Percentiles rank a stretch among this genome's conserved stretches.
Conservation (phyloP, 1,284 basidiomycete species). For the Takashimella tepidaria region DNA sequence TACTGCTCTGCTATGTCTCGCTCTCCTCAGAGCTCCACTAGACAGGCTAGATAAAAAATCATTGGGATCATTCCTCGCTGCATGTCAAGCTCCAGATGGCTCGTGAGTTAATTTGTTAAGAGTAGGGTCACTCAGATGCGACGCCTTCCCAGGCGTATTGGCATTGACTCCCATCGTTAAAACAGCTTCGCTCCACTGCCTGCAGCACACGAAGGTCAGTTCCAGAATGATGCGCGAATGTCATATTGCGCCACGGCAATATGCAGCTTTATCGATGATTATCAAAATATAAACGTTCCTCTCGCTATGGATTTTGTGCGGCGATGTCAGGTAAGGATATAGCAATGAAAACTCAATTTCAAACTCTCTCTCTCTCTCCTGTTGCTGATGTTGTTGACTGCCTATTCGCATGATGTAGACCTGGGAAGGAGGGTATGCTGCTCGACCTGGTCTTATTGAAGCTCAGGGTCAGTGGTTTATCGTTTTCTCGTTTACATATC, state of each 20-base stretch:
- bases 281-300: constrained; percentile 64
- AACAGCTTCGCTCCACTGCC: constrained; percentile 71
- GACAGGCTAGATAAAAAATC: constrained; percentile 60
- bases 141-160: neutral
- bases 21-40: constrained; percentile 77
- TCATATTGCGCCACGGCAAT: constrained; percentile 79
- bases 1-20: constrained; percentile 71
- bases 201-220: constrained; percentile 46
- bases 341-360: no score
- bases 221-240: constrained; percentile 56
- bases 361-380: no score
- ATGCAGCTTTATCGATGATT: constrained; percentile 68
- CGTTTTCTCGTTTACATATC: neutral
- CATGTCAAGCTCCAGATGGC: constrained; percentile 72
- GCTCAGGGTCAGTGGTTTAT: constrained; percentile 80
- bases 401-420: constrained; percentile 53
- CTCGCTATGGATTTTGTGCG: constrained; percentile 60
- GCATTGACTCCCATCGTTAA: neutral
- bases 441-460: constrained; percentile 66
- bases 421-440: constrained; percentile 89
- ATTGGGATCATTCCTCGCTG: constrained; percentile 58
- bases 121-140: neutral
- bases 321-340: constrained; percentile 66
- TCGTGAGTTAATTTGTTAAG: constrained; percentile 54
- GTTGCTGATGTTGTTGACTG: neutral